A percentile compares a stretch with the other conserved stretches of the same genome.
Conservation (phyloP, 2,329 filamentous ascomycete genomes). For the Arachnopeziza araneosa region DNA sequence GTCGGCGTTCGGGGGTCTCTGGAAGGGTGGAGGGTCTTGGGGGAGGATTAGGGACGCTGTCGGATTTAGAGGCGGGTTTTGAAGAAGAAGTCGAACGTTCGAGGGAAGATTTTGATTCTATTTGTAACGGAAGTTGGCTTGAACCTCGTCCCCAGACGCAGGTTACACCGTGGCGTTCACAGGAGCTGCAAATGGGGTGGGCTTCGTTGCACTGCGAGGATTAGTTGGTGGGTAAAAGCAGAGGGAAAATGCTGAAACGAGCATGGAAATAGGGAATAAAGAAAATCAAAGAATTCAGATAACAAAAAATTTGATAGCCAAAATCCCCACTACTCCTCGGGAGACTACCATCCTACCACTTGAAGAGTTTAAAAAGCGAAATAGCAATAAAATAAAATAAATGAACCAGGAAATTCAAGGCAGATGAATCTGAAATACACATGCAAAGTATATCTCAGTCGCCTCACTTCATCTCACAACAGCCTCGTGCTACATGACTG, state of each 20-base stretch:
- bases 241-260: not conserved
- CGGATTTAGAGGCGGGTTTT: not conserved
- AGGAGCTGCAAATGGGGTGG: slow-evolving; percentile 18
- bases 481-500: not conserved
- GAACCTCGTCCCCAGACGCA: slow-evolving; percentile 13
- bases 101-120: not conserved
- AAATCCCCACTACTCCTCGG: too few relatives aligned
- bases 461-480: not conserved
- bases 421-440: too few relatives aligned
- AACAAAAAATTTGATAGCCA: too few relatives aligned
- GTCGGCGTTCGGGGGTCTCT: slow-evolving; percentile 14
- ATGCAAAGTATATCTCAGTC: too few relatives aligned
- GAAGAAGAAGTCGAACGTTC: not conserved
- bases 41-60: not conserved
- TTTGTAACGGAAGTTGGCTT: not conserved
- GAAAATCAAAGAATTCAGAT: too few relatives aligned
- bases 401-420: too few relatives aligned
- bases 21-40: slow-evolving; percentile 2
- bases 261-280: not conserved
- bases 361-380: too few relatives aligned
- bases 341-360: too few relatives aligned
- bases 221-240: not conserved
- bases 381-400: too few relatives aligned
- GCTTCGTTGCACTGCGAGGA: slow-evolving; percentile 20
- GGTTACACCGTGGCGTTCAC: slow-evolving; percentile 13